Percentiles rank a stretch among this genome's conserved stretches.
phyloP scores from a whole-genome alignment of 164 flowering plant genomes.

The Paratinospora sagittata region DNA sequence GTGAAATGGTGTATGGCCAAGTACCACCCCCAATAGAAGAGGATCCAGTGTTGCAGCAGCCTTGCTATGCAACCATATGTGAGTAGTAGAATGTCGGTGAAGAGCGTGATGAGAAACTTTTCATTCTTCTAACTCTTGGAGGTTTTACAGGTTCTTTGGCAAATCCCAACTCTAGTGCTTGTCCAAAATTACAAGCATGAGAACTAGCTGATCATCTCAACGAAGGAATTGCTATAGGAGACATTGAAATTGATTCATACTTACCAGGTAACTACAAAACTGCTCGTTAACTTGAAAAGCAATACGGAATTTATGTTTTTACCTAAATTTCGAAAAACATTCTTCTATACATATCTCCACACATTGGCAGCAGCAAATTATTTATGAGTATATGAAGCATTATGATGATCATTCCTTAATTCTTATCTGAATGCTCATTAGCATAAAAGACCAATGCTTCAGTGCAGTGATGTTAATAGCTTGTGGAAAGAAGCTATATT shows the following conservation, averaged over 20 bases:
- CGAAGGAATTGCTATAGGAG: neutral
- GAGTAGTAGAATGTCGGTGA: slow-evolving; percentile 20
- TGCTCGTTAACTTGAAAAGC: too few relatives aligned
- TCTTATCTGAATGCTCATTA: too few relatives aligned
- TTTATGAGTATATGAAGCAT: too few relatives aligned
- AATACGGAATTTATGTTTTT: too few relatives aligned
- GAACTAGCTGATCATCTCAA: neutral
- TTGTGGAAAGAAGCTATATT: too few relatives aligned
- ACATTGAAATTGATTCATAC: neutral
- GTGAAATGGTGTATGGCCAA: slow-evolving; percentile 93
- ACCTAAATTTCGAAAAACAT: too few relatives aligned
- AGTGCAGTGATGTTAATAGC: too few relatives aligned
- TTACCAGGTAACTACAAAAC: neutral
- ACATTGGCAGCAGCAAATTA: too few relatives aligned
- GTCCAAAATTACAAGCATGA: slow-evolving; percentile 67
- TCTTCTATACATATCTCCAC: too few relatives aligned
- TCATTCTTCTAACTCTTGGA: neutral
- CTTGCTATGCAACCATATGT: slow-evolving; percentile 66
- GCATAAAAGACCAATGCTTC: too few relatives aligned
- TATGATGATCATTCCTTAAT: too few relatives aligned
- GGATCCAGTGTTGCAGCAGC: slow-evolving; percentile 70
- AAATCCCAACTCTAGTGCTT: slow-evolving; percentile 41
- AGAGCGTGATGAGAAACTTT: neutral
- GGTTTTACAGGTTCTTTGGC: slow-evolving; percentile 66
- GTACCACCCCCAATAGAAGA: slow-evolving; percentile 76